These are phyloP conservation scores for Pseudocercospora fijiensis DNA, from an alignment of 2,329 filamentous ascomycete genomes.

Conservation along the genomic window DNA sequence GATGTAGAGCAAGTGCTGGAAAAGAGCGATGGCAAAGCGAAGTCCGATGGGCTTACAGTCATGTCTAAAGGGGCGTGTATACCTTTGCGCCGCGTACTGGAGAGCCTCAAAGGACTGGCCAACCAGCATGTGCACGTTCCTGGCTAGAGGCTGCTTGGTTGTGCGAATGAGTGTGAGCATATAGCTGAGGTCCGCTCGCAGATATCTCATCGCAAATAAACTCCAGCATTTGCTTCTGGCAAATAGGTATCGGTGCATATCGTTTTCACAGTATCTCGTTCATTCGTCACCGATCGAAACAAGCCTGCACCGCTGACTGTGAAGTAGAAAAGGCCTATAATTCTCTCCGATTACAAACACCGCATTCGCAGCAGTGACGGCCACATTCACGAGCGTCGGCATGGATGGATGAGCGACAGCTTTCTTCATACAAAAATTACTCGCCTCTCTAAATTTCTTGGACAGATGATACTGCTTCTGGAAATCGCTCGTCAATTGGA, in stretches of 20 bases:
- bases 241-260: background rate
- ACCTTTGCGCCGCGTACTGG: slow-evolving; percentile 38
- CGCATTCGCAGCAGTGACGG: background rate
- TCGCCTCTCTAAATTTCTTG: background rate
- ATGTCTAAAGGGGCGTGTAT: slow-evolving; percentile 50
- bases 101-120: slow-evolving; percentile 36
- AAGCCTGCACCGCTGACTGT: background rate
- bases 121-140: background rate
- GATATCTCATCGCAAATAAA: background rate
- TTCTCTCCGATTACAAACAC: background rate
- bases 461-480: background rate
- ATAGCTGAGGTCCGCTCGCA: background rate
- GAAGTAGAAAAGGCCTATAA: background rate
- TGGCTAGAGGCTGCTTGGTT: background rate
- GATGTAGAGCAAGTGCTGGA: slow-evolving; percentile 45
- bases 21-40: slow-evolving; percentile 38
- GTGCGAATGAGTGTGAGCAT: no score
- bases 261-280: background rate
- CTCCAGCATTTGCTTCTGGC: background rate
- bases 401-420: background rate
- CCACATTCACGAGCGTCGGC: background rate
- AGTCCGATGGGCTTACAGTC: slow-evolving; percentile 47
- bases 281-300: background rate
- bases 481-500: background rate
- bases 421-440: background rate